Evolutionary conservation across 1,139 yeast species (phyloP), one percentile per base, ranked within the genome.

Genomic region (Suhomyces guaymorum): DNA sequence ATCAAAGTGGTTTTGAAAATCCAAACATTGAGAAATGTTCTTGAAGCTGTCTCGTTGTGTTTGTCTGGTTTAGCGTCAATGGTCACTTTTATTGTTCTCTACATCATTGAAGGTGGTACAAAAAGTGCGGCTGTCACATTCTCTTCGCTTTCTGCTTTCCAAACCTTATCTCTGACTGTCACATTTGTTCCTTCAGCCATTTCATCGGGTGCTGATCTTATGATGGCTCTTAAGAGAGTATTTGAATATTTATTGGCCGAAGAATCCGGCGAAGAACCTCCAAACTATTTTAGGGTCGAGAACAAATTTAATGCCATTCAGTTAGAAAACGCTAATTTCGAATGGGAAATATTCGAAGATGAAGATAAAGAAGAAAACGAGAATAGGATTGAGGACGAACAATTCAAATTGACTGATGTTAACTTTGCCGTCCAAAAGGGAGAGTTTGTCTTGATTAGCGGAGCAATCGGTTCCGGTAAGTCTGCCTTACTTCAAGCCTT

Each of bases 61-160:
- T 66, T 83, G 31, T 82, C 92, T 0, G 69, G 74, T 9, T 56
- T 84, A 38, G 78, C 88, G 1, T 81, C 92, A 2, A 69, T 82
- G 73, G 65, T 80, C 2, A 74, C 95, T 0, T 88, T 87, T 50
- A 73, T 87, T 42, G 79, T 80, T 1, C 61, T 84, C 45, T 80
- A 79, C 45, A 77, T 73, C 26, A 60, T 78, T 3, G 46, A 43
- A 46, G 62, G 71, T 28, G 59, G 66, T 13, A 52, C 52, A 9
- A 70, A 77, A 44, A 66, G 70, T 41, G 80, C 94, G 1, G 88
- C 86, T 3, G 65, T 73, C 18, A 78, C 87, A 7, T 88, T 88
- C 52, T 75, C 96, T 0, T 81, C 95, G 6, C 64, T 88, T 34
- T 72, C 92, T 0, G 69, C 85, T 32, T 88, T 86, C 63, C 80